Percentiles rank a stretch among this genome's conserved stretches.
Conservation (phyloP, 2,329 filamentous ascomycete species). For the Podosphaera fusca region DNA sequence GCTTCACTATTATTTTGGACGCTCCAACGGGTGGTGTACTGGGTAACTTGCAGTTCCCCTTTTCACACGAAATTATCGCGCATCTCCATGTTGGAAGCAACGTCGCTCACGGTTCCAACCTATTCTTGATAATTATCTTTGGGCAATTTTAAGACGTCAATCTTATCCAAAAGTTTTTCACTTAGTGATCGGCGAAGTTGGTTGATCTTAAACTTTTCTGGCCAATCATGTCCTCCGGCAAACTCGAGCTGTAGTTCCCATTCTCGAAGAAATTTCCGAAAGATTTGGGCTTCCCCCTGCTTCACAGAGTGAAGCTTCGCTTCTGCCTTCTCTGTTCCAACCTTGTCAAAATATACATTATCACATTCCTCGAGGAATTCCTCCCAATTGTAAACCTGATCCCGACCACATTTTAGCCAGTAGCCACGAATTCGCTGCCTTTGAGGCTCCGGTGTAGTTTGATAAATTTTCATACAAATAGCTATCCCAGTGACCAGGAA, state of each 20-base stretch:
- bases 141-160: background rate
- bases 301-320: background rate
- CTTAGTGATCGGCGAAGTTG: background rate
- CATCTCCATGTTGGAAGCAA: background rate
- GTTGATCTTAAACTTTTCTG: background rate
- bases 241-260: background rate
- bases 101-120: background rate
- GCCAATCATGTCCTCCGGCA: background rate
- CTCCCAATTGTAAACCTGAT: background rate
- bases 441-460: background rate
- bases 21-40: no score
- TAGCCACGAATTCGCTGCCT: background rate
- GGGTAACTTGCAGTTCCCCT: no score
- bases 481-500: background rate
- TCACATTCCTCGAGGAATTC: background rate
- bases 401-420: background rate
- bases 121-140: background rate
- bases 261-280: background rate
- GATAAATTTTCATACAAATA: background rate
- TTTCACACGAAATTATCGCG: no score
- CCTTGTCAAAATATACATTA: background rate
- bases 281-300: background rate
- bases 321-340: background rate
- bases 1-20: no score
- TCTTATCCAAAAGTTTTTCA: background rate